Conservation (phyloP, 1,284 basidiomycete species). For the Rugosomyces carneus region DNA sequence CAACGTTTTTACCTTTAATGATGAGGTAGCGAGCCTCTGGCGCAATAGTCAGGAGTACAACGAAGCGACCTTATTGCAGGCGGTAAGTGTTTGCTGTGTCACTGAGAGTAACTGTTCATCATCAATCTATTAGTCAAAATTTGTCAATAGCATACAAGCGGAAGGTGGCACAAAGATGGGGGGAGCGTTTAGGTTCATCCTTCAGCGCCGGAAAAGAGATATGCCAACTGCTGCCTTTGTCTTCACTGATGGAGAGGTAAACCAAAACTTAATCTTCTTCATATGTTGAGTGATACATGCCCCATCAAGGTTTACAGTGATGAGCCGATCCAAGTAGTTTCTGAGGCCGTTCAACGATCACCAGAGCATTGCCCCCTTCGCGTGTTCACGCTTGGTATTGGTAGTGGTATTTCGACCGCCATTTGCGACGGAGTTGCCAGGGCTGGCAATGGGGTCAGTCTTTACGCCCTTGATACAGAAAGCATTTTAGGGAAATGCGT, state of each 20-base stretch:
- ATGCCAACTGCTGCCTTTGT: constrained; percentile 44
- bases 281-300: neutral
- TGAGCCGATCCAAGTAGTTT: constrained; percentile 23
- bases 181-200: constrained; percentile 30
- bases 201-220: constrained; percentile 24
- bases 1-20: constrained; percentile 50
- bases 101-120: constrained; percentile 2
- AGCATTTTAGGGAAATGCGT: constrained; percentile 44
- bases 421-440: constrained; percentile 45
- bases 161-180: constrained; percentile 45
- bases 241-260: constrained; percentile 46
- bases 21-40: constrained; percentile 29
- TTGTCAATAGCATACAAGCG: constrained; percentile 35
- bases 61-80: constrained; percentile 26
- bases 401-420: constrained; percentile 39
- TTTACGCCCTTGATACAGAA: constrained; percentile 39
- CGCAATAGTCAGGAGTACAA: constrained; percentile 27
- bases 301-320: constrained; percentile 23
- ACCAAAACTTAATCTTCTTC: constrained; percentile 2
- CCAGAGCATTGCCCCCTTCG: constrained; percentile 29
- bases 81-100: constrained; percentile 29
- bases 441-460: constrained; percentile 41
- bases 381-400: constrained; percentile 54
- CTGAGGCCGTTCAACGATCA: constrained; percentile 23
- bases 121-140: constrained; percentile 17